phyloP scores from a whole-genome alignment of 2,329 filamentous ascomycete species.

The Didymellaceae sp. region DNA sequence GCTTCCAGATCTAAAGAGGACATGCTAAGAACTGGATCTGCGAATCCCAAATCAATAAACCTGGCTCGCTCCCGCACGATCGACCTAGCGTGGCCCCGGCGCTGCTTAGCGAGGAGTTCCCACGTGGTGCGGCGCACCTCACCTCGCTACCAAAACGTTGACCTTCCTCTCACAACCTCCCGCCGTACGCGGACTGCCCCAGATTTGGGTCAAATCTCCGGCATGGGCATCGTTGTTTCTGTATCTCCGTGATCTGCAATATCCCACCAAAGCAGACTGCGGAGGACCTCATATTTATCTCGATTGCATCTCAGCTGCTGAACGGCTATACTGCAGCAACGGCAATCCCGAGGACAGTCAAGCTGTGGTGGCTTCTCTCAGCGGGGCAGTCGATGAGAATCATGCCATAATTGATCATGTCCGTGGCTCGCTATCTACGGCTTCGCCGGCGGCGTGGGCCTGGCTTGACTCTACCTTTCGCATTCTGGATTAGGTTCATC shows the following conservation, averaged over 20 bases:
- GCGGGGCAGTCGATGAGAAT: not conserved
- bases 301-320: too few species aligned
- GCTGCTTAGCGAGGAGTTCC: conserved; percentile 2
- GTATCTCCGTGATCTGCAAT: not conserved
- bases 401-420: not conserved
- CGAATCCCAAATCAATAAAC: conserved; percentile 12
- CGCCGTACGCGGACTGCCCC: conserved; percentile 1
- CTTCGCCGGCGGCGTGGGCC: not conserved
- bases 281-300: too few species aligned
- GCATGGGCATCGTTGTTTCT: not conserved
- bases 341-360: not conserved
- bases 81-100: conserved; percentile 2
- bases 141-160: conserved; percentile 7
- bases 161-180: conserved; percentile 2
- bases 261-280: too few species aligned
- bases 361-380: not conserved
- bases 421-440: not conserved
- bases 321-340: too few species aligned
- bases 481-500: not conserved
- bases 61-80: conserved; percentile 14
- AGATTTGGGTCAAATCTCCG: conserved; percentile 7
- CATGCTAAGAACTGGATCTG: conserved; percentile 11
- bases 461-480: conserved; percentile 5
- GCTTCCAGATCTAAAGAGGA: conserved; percentile 3
- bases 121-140: conserved; percentile 3